Conservation (phyloP, 495 filamentous ascomycete genomes). For the Penicillium angulare region DNA sequence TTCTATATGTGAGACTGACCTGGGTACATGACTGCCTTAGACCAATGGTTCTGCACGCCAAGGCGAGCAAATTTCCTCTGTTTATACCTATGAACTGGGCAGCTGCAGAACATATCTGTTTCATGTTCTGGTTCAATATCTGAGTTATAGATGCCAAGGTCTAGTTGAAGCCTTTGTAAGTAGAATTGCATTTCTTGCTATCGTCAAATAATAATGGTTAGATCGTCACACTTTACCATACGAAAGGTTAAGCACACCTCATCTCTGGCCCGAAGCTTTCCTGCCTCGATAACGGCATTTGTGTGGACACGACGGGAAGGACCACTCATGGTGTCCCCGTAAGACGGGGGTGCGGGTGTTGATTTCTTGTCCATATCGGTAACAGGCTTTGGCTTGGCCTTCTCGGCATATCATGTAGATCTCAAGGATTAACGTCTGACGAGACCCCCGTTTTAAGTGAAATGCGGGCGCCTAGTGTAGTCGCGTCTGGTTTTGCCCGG, state of each 20-base stretch:
- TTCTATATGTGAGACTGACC: constrained; percentile 1
- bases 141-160: constrained; percentile 39
- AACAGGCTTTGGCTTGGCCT: neutral
- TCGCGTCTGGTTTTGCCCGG: neutral
- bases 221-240: neutral
- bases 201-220: neutral
- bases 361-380: neutral
- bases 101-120: constrained; percentile 27
- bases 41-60: constrained; percentile 39
- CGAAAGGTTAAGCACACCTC: constrained; percentile 14
- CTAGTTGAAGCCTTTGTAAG: constrained; percentile 34
- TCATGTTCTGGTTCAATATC: constrained; percentile 52
- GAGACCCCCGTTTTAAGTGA: neutral
- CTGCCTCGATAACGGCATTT: constrained; percentile 38
- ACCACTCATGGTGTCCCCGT: neutral
- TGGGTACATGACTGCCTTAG: constrained; percentile 48
- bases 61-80: constrained; percentile 33
- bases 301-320: constrained; percentile 12
- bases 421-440: no score
- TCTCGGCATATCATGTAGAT: no score
- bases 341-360: neutral
- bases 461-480: neutral
- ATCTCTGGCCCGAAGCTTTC: constrained; percentile 32
- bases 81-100: constrained; percentile 33
- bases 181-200: constrained; percentile 42